phyloP scores from a whole-genome alignment of 1,284 basidiomycete species.

The Wolfiporia cocos region DNA sequence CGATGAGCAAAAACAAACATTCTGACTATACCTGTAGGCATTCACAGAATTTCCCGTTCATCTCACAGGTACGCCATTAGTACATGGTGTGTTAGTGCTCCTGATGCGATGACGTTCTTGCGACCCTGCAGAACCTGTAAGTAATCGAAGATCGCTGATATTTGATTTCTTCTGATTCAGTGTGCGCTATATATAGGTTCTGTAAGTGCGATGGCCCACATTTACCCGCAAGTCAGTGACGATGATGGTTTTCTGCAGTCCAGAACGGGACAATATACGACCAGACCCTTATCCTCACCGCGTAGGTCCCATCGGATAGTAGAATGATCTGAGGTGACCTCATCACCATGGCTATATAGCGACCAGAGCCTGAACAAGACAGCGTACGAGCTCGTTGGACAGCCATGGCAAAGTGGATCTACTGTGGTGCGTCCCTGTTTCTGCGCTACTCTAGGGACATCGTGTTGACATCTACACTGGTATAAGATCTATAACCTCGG shows the following conservation, averaged over 20 bases:
- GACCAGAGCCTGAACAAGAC: constrained; percentile 9
- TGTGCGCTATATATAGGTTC: constrained; percentile 2
- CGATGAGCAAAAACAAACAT: too few relatives aligned
- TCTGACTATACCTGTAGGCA: too few relatives aligned
- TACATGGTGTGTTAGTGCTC: background rate
- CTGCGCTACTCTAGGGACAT: too few relatives aligned
- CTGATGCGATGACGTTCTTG: background rate
- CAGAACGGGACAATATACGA: constrained; percentile 32
- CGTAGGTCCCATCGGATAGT: background rate
- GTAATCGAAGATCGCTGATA: background rate
- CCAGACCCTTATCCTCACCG: constrained; percentile 19
- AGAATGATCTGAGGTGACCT: background rate
- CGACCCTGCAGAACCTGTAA: background rate
- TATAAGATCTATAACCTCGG: constrained; percentile 19
- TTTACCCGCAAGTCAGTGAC: too few relatives aligned
- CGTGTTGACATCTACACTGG: too few relatives aligned
- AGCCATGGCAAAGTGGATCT: constrained; percentile 10
- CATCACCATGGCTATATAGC: background rate
- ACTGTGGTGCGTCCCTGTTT: constrained; percentile 5
- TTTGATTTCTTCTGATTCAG: background rate
- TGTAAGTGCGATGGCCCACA: background rate
- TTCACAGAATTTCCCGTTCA: constrained; percentile 10
- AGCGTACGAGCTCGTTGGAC: constrained; percentile 6
- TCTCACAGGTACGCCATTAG: constrained; percentile 4
- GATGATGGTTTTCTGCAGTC: background rate